Evolutionary conservation across 345 rosid species (phyloP).

Genomic region (Kernera saxatilis): DNA sequence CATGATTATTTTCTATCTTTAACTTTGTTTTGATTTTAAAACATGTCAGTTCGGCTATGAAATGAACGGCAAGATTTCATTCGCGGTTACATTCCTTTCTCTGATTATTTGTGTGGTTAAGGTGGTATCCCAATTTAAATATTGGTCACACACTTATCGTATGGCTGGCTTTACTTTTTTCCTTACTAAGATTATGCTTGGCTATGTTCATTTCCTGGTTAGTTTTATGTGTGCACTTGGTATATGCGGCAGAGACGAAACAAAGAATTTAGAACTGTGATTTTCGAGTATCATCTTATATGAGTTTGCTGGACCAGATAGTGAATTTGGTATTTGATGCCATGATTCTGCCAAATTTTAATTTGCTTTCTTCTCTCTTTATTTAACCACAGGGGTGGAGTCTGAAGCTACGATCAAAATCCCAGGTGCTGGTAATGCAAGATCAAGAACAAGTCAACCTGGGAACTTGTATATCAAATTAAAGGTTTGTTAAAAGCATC

Average conservation of each 20-base stretch:
- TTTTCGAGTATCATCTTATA: constrained; percentile 4
- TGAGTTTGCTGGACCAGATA: not conserved
- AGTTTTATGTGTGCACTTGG: not conserved
- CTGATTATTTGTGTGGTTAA: constrained; percentile 1
- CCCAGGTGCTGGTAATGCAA: constrained; percentile 64
- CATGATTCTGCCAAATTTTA: not conserved
- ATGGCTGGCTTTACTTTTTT: not conserved
- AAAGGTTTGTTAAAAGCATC: constrained; percentile 47
- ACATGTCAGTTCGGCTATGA: constrained; percentile 11
- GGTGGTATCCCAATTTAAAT: not conserved
- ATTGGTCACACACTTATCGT: not conserved
- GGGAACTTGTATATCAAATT: constrained; percentile 69
- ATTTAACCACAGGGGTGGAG: constrained; percentile 62
- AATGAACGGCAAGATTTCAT: constrained; percentile 2
- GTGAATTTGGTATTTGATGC: not conserved
- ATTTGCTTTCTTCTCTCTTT: constrained; percentile 8
- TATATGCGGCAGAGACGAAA: not conserved
- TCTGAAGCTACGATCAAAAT: constrained; percentile 75
- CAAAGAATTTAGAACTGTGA: constrained; percentile 2
- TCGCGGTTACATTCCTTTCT: not conserved
- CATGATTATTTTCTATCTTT: constrained; percentile 1
- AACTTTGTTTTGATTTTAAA: not conserved
- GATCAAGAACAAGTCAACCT: constrained; percentile 52
- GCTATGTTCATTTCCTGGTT: not conserved
- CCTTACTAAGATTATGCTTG: not conserved